These are phyloP conservation scores for Fusarium transvaalense DNA, from an alignment of 2,329 filamentous ascomycete species.

Conservation along the genomic window DNA sequence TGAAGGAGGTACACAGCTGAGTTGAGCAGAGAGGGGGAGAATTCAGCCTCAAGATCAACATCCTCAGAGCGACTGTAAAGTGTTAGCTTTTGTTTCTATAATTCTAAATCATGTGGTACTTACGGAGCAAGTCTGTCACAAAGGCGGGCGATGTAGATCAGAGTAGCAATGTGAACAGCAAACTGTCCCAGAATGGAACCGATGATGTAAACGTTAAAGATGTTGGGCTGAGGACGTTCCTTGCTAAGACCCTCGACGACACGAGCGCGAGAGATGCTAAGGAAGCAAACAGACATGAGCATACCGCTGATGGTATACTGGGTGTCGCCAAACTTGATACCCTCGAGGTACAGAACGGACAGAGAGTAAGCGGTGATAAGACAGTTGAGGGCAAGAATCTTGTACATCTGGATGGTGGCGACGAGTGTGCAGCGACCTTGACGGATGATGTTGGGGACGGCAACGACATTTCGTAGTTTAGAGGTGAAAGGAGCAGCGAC, in stretches of 20 bases:
- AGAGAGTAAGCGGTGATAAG: slow-evolving; percentile 97
- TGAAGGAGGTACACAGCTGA: slow-evolving; percentile 97
- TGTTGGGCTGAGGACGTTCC: slow-evolving; percentile 97
- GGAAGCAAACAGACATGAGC: slow-evolving; percentile 99
- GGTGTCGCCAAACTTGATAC: slow-evolving; percentile 98
- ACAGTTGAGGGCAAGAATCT: slow-evolving; percentile 97
- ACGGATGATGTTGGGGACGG: slow-evolving; percentile 97
- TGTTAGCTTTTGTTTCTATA: slow-evolving; percentile 43
- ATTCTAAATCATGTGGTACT: slow-evolving; percentile 50
- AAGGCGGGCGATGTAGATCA: slow-evolving; percentile 93
- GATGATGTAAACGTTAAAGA: slow-evolving; percentile 99
- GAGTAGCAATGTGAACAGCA: slow-evolving; percentile 90
- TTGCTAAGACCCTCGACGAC: slow-evolving; percentile 96
- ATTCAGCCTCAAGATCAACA: slow-evolving; percentile 94
- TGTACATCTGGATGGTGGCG: slow-evolving; percentile 99
- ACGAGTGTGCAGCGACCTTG: slow-evolving; percentile 98
- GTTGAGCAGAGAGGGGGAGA: slow-evolving; percentile 92
- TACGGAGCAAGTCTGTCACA: slow-evolving; percentile 89
- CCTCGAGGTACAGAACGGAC: slow-evolving; percentile 95
- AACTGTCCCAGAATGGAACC: slow-evolving; percentile 98
- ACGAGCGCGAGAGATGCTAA: slow-evolving; percentile 97
- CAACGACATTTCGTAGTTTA: slow-evolving; percentile 96
- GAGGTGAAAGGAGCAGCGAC: slow-evolving; percentile 98
- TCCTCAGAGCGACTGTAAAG: slow-evolving; percentile 62
- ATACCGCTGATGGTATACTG: slow-evolving; percentile 99